phyloP scores from a whole-genome alignment of 2,329 filamentous ascomycete genomes.

The Penicillium sp. region DNA sequence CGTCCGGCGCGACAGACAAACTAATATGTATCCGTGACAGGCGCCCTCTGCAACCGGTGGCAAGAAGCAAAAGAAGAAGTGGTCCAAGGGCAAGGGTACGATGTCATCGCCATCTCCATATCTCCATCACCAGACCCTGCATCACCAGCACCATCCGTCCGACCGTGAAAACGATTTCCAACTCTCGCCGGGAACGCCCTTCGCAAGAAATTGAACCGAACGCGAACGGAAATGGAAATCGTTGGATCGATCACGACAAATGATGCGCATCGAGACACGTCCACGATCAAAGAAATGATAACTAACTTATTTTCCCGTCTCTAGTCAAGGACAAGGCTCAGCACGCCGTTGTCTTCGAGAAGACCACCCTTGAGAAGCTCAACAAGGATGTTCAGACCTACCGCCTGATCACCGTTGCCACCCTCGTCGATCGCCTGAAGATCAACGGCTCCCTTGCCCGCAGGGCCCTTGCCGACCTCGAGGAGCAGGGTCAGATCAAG shows the following conservation, averaged over 20 bases:
- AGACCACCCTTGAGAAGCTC: constrained; percentile 95
- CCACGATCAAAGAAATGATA: constrained; percentile 22
- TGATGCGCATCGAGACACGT: background rate
- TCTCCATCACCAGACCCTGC: constrained; percentile 33
- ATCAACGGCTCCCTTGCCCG: constrained; percentile 98
- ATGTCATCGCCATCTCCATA: constrained; percentile 27
- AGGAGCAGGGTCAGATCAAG: constrained; percentile 99
- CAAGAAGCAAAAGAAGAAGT: constrained; percentile 64
- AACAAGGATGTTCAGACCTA: constrained; percentile 99
- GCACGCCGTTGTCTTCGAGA: constrained; percentile 98
- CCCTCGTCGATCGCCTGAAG: constrained; percentile 99
- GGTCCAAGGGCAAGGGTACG: constrained; percentile 64
- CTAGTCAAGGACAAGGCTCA: constrained; percentile 99
- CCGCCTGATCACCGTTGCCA: constrained; percentile 97
- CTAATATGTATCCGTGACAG: constrained; percentile 38
- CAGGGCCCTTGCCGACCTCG: constrained; percentile 85
- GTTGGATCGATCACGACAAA: constrained; percentile 27
- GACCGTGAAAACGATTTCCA: constrained; percentile 32
- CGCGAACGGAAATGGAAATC: constrained; percentile 19
- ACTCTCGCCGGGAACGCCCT: constrained; percentile 23
- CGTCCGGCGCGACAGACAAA: constrained; percentile 13
- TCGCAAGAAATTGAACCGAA: constrained; percentile 15
- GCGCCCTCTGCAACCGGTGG: constrained; percentile 56
- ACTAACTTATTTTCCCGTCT: constrained; percentile 35
- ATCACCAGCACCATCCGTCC: constrained; percentile 31